Base-by-base conservation (phyloP, 352 stramenopile species). In the Globisporangium paddicum region DNA sequence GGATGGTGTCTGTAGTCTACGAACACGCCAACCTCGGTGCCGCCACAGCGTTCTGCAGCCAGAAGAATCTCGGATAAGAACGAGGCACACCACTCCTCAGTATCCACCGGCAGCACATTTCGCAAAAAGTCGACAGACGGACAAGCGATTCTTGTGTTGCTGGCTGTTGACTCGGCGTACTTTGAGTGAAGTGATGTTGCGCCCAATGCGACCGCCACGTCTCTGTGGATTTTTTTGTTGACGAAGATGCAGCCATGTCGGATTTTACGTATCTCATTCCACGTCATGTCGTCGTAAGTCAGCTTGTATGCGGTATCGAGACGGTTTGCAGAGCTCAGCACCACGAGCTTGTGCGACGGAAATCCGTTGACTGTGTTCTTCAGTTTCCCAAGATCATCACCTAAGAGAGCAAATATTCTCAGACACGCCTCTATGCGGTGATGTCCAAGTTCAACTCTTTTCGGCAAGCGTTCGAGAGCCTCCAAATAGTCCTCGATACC, bases 251-350 rank as follows among this genome's bases (percentile, higher is more conserved):
- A 68, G 23, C 76, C 79, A 19, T 71, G 71, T 10, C 83, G 77
- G 66, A 73, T 63, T 44, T 78, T 69, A 55, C 66, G 65, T 23
- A 79, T 85, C 63, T 87, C 71, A 28, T 89, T 75, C 83, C 83
- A 93, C 47, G 83, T 64, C 83, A 93, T 93, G 53, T 93, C 83
- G 30, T 93, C 83, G 56, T 78, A 86, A 0, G 67, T 75, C 25
- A 93, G 54, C 21, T 73, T 57, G 9, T 63, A 56, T 4, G 75
- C 68, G 34, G 63, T 62, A 46, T 77, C 25, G 11, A 89, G 45
- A 4, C 50, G 41, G 34, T 78, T 77, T 5, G 42, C 55, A 40
- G 66, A 52, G 51, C 81, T 70, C 44, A 86, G 35, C 26, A 86
- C 60, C 32, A 84, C 63, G 57, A 79, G 57, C 45, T 82, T 67